Conservation (phyloP, 2,329 filamentous ascomycete species). For the Chrysoporthe deuterocubensis region DNA sequence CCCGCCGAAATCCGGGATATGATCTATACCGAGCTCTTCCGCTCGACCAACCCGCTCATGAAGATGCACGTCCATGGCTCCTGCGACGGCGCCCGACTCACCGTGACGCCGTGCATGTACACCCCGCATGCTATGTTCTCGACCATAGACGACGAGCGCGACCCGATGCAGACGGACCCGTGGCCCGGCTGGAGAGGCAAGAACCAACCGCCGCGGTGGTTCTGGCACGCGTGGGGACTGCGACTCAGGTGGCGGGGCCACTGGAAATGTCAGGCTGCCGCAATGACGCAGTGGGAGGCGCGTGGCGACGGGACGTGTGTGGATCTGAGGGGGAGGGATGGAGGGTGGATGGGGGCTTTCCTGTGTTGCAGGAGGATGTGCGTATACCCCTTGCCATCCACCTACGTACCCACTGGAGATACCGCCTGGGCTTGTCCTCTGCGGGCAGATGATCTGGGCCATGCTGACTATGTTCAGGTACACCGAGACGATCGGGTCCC, state of each 20-base stretch:
- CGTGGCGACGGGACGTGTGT: constrained; percentile 19
- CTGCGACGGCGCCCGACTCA: constrained; percentile 13
- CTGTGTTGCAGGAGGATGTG: constrained; percentile 34
- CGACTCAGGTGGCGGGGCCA: constrained; percentile 34
- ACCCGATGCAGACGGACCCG: constrained; percentile 26
- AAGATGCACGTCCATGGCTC: constrained; percentile 27
- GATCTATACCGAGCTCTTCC: constrained; percentile 29
- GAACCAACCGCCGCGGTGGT: constrained; percentile 32
- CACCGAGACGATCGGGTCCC: constrained; percentile 30
- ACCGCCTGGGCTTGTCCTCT: background rate
- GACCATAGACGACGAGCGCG: constrained; percentile 17
- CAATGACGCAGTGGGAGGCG: constrained; percentile 32
- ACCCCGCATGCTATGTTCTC: background rate
- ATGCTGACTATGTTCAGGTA: constrained; percentile 28
- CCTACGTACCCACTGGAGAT: background rate
- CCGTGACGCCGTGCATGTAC: constrained; percentile 19
- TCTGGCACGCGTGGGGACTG: constrained; percentile 33
- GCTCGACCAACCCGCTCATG: constrained; percentile 19
- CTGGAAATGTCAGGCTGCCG: constrained; percentile 34
- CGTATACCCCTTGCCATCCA: constrained; percentile 6
- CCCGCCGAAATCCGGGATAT: constrained; percentile 29
- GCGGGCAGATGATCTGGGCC: background rate
- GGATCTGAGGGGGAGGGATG: constrained; percentile 4
- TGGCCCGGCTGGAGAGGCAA: constrained; percentile 24
- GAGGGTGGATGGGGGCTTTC: constrained; percentile 32